Evolutionary conservation across 352 stramenopile genomes (phyloP).

Genomic region (Phytopythium montanum): DNA sequence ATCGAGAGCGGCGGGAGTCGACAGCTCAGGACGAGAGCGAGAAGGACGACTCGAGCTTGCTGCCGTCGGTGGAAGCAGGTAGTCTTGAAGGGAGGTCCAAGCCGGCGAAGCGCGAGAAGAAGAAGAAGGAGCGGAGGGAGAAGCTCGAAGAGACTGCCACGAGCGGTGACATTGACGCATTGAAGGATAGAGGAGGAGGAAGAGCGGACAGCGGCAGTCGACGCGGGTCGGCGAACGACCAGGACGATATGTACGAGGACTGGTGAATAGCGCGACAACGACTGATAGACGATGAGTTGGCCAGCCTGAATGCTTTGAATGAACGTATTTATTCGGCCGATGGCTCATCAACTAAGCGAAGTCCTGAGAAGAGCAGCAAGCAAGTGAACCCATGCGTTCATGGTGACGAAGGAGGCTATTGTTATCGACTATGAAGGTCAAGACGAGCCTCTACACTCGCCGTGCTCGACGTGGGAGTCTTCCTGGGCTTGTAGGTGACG

Average conservation of each 20-base stretch:
- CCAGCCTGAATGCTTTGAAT: neutral
- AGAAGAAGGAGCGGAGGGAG: slow-evolving; percentile 49
- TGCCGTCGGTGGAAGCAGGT: slow-evolving; percentile 17
- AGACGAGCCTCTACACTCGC: slow-evolving; percentile 13
- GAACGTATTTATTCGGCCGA: neutral
- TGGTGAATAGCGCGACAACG: neutral
- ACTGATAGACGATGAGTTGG: neutral
- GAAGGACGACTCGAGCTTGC: neutral
- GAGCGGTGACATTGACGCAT: neutral
- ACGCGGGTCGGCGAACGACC: slow-evolving; percentile 1
- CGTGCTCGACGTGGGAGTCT: slow-evolving; percentile 27
- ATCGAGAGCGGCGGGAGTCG: slow-evolving; percentile 2
- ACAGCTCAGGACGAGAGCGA: slow-evolving; percentile 24
- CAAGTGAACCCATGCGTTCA: neutral
- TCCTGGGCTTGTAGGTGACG: slow-evolving; percentile 11
- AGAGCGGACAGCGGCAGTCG: slow-evolving; percentile 4
- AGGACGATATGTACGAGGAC: slow-evolving; percentile 9
- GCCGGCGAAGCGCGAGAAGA: slow-evolving; percentile 42
- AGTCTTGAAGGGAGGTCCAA: slow-evolving; percentile 34
- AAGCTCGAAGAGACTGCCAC: slow-evolving; percentile 16
- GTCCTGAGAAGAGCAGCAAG: too few species aligned
- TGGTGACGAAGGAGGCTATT: neutral
- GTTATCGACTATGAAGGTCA: neutral
- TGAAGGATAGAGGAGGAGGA: slow-evolving; percentile 4
- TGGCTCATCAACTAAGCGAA: neutral